Evolutionary conservation across 1,139 yeast genomes (phyloP).

Genomic region (Wickerhamomyces sp.): DNA sequence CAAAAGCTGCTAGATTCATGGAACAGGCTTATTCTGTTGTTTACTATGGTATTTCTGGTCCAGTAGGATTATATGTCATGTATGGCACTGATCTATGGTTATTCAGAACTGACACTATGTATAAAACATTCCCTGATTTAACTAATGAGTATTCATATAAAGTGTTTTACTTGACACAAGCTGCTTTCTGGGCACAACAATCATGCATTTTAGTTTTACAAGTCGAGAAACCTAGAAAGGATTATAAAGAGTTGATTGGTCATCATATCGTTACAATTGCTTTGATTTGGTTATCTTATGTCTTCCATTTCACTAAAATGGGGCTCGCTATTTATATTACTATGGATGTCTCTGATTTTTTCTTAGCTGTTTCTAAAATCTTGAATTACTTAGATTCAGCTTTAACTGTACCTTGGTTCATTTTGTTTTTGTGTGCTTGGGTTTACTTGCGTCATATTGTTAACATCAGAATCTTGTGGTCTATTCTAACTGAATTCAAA

Average conservation of each 20-base stretch:
- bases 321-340: slow-evolving; percentile 89
- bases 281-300: slow-evolving; percentile 83
- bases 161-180: slow-evolving; percentile 83
- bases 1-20: slow-evolving; percentile 75
- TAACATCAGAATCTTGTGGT: slow-evolving; percentile 77
- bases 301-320: slow-evolving; percentile 95
- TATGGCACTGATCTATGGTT: slow-evolving; percentile 78
- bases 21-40: slow-evolving; percentile 86
- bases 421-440: slow-evolving; percentile 72
- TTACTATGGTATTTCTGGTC: slow-evolving; percentile 79
- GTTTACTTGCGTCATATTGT: slow-evolving; percentile 83
- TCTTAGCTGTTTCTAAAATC: slow-evolving; percentile 78
- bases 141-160: slow-evolving; percentile 70
- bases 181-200: slow-evolving; percentile 97
- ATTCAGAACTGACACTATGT: slow-evolving; percentile 80
- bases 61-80: slow-evolving; percentile 90
- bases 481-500: slow-evolving; percentile 80
- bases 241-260: slow-evolving; percentile 82
- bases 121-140: slow-evolving; percentile 76
- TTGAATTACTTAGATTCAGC: slow-evolving; percentile 76
- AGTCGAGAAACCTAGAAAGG: slow-evolving; percentile 93
- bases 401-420: slow-evolving; percentile 59
- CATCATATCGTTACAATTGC: slow-evolving; percentile 92
- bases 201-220: slow-evolving; percentile 76
- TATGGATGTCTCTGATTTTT: slow-evolving; percentile 93